Base-by-base conservation (phyloP, 441 rosid genomes). In the Pelargonium citronellum region DNA sequence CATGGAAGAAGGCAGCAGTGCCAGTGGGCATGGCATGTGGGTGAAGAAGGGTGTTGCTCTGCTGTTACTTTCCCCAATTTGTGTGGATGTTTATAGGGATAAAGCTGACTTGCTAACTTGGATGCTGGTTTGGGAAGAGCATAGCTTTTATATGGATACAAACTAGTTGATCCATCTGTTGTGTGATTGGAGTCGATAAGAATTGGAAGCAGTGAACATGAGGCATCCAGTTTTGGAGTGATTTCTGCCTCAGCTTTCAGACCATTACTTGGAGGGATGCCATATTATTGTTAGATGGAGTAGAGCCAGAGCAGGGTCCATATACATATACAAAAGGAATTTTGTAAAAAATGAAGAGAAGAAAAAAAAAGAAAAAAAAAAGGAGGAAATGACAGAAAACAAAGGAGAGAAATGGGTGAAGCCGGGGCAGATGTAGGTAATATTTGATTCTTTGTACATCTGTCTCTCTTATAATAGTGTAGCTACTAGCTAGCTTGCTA, bases 71-170 rank as follows among this genome's bases (percentile, higher is more conserved):
- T 72, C 79, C 8, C 46, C 41, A 37, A 37, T 37, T 37, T 5
- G 62, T 57, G 77, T 73, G 37, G 69, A 64, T 79, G 77, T 77
- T 74, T 74, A 83, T 76, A 75, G 73, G 70, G 67, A 71, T 46
- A 64, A 73, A 67, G 74, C 73, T 78, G 73, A 79, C 81, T 70
- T 72, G 71, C 83, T 79, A 74, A 79, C 82, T 69, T 73, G 75
- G 78, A 78, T 70, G 76, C 67, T 69, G 70, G 78, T 69, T 74
- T 53, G 41, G 68, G 77, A 68, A 73, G 76, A 37, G 41, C 41
- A 37, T 37, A 37, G 41, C 41, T 37, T 5, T 37, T 37, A 37
- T 37, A 37, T 37, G 41, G 41, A 37, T 37, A 37, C 39, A 34
- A 34, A 34, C 41, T 47, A 47, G 55, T 11, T 1, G 69, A 73